Evolutionary conservation across 345 rosid species (phyloP).

Genomic region (Eutrema japonicum): DNA sequence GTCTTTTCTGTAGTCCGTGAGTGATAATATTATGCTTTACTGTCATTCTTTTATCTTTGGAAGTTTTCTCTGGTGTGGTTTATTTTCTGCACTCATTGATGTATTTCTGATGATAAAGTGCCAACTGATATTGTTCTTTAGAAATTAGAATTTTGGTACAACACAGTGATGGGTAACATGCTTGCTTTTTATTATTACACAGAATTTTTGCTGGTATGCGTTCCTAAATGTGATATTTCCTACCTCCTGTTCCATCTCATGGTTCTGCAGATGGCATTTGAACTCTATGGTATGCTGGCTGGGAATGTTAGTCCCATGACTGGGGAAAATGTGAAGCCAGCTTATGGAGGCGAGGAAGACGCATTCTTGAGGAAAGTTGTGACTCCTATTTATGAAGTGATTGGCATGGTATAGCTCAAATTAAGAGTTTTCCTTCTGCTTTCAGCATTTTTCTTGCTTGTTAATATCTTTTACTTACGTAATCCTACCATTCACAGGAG

Average conservation of each 20-base stretch:
- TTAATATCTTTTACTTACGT: constrained; percentile 11
- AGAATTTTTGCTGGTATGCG: neutral
- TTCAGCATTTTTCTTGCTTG: constrained; percentile 15
- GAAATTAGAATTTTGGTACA: neutral
- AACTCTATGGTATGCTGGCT: constrained; percentile 96
- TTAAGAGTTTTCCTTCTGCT: constrained; percentile 7
- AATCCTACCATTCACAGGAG: constrained; percentile 63
- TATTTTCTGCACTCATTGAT: constrained; percentile 3
- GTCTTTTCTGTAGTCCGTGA: neutral
- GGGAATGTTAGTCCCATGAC: constrained; percentile 98
- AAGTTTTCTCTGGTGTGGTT: neutral
- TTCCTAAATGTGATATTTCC: neutral
- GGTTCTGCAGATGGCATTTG: constrained; percentile 88
- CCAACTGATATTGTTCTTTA: neutral
- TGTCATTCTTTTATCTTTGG: neutral
- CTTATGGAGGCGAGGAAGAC: constrained; percentile 97
- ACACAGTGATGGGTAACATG: neutral
- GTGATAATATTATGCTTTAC: constrained; percentile 14
- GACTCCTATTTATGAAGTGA: constrained; percentile 87
- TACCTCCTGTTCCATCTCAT: constrained; percentile 1
- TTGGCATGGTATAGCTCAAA: constrained; percentile 58
- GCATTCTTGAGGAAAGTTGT: constrained; percentile 93
- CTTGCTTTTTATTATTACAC: neutral
- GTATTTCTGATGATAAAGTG: constrained; percentile 20
- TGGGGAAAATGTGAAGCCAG: constrained; percentile 97